Evolutionary conservation across 2,329 filamentous ascomycete genomes (phyloP), one percentile per base, ranked within the genome.

Genomic region (Scleromitrula shiraiana): DNA sequence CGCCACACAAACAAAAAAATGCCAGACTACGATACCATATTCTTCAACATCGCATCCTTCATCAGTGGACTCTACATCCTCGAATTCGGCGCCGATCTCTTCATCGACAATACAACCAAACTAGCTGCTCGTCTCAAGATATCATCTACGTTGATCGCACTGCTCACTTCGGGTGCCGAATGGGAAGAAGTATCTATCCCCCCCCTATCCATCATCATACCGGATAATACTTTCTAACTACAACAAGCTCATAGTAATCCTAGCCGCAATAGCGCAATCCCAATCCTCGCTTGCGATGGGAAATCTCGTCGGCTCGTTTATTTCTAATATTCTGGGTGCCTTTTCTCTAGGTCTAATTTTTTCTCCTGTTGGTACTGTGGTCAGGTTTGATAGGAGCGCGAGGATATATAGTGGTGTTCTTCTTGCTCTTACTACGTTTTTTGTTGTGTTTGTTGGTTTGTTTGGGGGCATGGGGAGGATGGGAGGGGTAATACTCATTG

Each of bases 291-390:
- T 77, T 7, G 74, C 74, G 8, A 56, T 77, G 0, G 75, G 74
- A n/a, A 78, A 77, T 51, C 66, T 77, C 41, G 58, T 77, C 51
- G 74, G 74, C n/a, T 74, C 72, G 15, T 65, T 68, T 29, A 73
- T 78, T 38, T 76, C 74, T 41, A 77, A 77, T 46, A 74, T 77
- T 42, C 65, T 77, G 2, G 75, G 74, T 14, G 75, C 75, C 10
- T 78, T 78, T 55, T 74, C 73, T 1, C 63, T 78, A 1, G 74
- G 73, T 5, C 63, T 78, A 1, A 56, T 77, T 3, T 73, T 68
- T 54, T 62, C 68, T 49, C 58, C 61, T 7, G 50, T 54, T 6
- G 53, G 53, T 1, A 58, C 67, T 9, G 39, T 50, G n/a, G n/a
- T n/a, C n/a, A n/a, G n/a, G 1, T 77, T 76, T 50, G 74, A 77